Percentiles rank a stretch among this genome's conserved stretches.
These are phyloP conservation scores for Lactifluus subvellereus DNA, from an alignment of 768 basidiomycete genomes.

Conservation along the genomic window DNA sequence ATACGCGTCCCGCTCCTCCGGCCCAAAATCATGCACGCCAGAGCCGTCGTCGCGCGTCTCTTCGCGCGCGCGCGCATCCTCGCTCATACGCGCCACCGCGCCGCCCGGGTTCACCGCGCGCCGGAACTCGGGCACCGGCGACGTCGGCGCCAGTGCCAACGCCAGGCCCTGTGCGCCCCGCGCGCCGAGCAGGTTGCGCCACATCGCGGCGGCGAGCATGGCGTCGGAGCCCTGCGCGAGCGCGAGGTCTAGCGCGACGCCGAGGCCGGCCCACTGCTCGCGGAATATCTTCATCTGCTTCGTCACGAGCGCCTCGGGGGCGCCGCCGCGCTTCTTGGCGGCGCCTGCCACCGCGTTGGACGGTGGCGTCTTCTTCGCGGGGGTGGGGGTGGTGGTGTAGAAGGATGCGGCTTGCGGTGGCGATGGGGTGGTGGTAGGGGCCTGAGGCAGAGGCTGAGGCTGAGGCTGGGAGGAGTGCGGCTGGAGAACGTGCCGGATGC, in stretches of 20 bases:
- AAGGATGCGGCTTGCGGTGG: slow-evolving; percentile 22
- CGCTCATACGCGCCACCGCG: slow-evolving; percentile 54
- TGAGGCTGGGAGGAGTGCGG: slow-evolving; percentile 31
- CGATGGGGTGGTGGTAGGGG: slow-evolving; percentile 28
- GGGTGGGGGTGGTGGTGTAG: neutral
- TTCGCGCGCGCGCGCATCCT: slow-evolving; percentile 44
- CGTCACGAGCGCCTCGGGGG: slow-evolving; percentile 73
- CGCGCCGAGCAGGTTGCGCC: slow-evolving; percentile 87
- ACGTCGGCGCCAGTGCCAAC: slow-evolving; percentile 24
- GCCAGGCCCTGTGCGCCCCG: slow-evolving; percentile 72
- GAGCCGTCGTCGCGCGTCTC: slow-evolving; percentile 59
- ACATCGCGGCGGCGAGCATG: slow-evolving; percentile 81
- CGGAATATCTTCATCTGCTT: slow-evolving; percentile 89
- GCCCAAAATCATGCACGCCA: slow-evolving; percentile 65
- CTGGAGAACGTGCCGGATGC: slow-evolving; percentile 64
- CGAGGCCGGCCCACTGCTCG: slow-evolving; percentile 85
- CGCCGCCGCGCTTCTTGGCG: slow-evolving; percentile 35
- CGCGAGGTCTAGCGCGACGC: slow-evolving; percentile 72
- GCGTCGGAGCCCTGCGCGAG: slow-evolving; percentile 62
- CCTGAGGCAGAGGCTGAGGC: slow-evolving; percentile 10
- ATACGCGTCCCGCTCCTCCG: slow-evolving; percentile 57
- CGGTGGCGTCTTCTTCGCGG: neutral
- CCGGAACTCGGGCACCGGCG: slow-evolving; percentile 38
- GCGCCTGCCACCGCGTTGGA: neutral
- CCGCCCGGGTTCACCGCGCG: slow-evolving; percentile 68